These are phyloP conservation scores for Biscutella laevigata DNA, from an alignment of 441 rosid species.

Conservation along the genomic window DNA sequence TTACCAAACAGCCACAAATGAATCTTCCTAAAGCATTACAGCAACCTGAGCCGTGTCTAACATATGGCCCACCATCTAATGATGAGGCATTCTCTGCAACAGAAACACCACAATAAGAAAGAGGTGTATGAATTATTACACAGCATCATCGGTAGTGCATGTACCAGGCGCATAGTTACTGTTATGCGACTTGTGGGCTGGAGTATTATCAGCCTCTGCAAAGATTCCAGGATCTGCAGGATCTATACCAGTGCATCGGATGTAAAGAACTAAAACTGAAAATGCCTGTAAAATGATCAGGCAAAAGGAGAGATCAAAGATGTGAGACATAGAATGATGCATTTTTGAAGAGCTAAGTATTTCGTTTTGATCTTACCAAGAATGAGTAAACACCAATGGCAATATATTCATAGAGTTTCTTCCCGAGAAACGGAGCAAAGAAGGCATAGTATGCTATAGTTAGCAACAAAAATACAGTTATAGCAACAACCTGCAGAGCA, in stretches of 20 bases:
- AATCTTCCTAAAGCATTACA: conserved; percentile 42
- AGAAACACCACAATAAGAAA: neutral
- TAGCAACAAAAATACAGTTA: conserved; percentile 71
- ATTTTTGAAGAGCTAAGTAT: neutral
- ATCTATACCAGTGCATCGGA: conserved; percentile 81
- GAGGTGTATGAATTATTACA: neutral
- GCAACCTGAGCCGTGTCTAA: conserved; percentile 37
- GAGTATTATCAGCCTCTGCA: conserved; percentile 41
- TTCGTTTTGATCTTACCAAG: conserved; percentile 40
- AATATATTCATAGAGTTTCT: conserved; percentile 46
- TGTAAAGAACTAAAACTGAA: conserved; percentile 64
- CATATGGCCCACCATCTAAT: conserved; percentile 39
- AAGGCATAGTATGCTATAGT: conserved; percentile 82
- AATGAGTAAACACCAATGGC: conserved; percentile 70
- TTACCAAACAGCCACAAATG: conserved; percentile 56
- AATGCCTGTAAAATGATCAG: conserved; percentile 42
- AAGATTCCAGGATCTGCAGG: conserved; percentile 95
- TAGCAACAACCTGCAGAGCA: conserved; percentile 67
- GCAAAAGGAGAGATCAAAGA: neutral
- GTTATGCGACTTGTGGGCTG: conserved; percentile 44
- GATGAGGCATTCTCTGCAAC: conserved; percentile 44
- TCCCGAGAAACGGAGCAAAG: conserved; percentile 90
- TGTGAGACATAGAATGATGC: neutral
- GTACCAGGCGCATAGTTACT: conserved; percentile 20
- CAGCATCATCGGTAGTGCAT: neutral